These are phyloP conservation scores for Trypanosomatidae sp. DNA, from an alignment of 208 protist genomes.

Conservation along the genomic window DNA sequence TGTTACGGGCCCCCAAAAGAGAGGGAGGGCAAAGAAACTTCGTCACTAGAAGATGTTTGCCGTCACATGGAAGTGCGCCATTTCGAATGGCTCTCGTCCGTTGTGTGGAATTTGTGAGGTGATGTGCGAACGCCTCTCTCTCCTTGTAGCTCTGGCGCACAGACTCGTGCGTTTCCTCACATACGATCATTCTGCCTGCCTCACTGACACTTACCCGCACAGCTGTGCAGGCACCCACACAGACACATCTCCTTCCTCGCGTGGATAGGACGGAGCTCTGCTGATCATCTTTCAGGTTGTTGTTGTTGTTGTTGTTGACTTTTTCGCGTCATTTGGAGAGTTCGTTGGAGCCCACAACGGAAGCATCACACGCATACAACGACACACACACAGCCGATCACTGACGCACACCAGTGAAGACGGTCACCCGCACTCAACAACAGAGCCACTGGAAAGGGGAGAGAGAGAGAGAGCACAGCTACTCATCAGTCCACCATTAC, in stretches of 20 bases:
- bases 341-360: neutral
- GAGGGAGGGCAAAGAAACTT: too few species aligned
- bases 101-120: neutral
- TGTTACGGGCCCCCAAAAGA: neutral
- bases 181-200: neutral
- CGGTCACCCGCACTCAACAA: neutral
- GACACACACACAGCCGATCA: neutral
- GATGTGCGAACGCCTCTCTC: neutral
- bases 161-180: neutral
- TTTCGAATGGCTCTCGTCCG: neutral
- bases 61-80: neutral
- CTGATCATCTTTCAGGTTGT: neutral
- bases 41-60: neutral
- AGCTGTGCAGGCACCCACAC: neutral
- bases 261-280: neutral
- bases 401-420: neutral
- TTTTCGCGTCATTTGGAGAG: neutral
- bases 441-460: neutral
- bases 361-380: neutral
- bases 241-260: neutral
- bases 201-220: neutral
- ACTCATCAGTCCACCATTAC: neutral
- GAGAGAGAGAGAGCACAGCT: neutral
- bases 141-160: neutral
- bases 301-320: neutral